Evolutionary conservation across 495 filamentous ascomycete species (phyloP).

Genomic region (Aspergillus wentii): DNA sequence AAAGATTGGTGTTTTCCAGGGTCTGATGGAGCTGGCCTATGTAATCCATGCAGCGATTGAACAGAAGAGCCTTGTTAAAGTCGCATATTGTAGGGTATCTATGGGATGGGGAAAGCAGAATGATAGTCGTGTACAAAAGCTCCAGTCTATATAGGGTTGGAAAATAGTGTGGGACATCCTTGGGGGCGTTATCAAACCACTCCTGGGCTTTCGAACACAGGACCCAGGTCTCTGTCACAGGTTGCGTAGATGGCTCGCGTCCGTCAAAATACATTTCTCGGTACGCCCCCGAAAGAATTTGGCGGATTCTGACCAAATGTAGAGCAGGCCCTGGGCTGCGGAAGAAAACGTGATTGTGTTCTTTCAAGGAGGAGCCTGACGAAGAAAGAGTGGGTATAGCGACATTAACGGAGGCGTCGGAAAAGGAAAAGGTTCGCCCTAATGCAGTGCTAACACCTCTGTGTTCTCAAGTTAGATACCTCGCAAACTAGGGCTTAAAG

Average conservation of each 20-base stretch:
- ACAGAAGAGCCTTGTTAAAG: conserved; percentile 70
- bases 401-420: conserved; percentile 79
- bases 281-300: conserved; percentile 76
- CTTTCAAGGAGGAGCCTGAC: conserved; percentile 25
- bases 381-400: conserved; percentile 40
- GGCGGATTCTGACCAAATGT: conserved; percentile 70
- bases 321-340: conserved; percentile 47
- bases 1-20: conserved; percentile 22
- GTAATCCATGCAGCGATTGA: conserved; percentile 76
- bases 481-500: too few relatives aligned
- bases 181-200: conserved; percentile 61
- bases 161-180: conserved; percentile 50
- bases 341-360: conserved; percentile 40
- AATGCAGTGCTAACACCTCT: conserved; percentile 80
- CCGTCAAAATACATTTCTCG: conserved; percentile 73
- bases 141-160: conserved; percentile 74
- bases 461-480: too few relatives aligned
- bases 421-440: conserved; percentile 81
- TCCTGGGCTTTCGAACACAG: conserved; percentile 59
- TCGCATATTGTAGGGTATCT: conserved; percentile 57
- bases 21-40: conserved; percentile 37
- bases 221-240: conserved; percentile 55
- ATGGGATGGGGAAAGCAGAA: conserved; percentile 72
- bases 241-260: conserved; percentile 54
- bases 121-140: conserved; percentile 76